Conservation (phyloP, 331 rosid genomes). For the Stylosanthes scabra region DNA sequence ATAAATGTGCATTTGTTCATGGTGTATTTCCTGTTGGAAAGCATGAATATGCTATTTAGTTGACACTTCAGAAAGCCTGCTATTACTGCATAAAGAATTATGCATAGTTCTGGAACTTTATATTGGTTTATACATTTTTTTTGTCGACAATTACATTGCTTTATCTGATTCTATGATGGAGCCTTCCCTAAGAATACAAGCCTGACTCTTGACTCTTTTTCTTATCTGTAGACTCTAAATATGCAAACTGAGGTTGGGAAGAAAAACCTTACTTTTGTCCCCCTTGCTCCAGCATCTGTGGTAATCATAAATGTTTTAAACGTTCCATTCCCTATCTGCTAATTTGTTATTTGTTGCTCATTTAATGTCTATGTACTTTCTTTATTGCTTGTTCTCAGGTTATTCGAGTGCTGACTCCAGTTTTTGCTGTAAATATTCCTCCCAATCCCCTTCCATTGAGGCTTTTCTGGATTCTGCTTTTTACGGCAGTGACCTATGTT, state of each 20-base stretch:
- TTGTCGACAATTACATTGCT: not conserved
- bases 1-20: slow-evolving; percentile 1
- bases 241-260: slow-evolving; percentile 65
- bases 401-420: slow-evolving; percentile 94
- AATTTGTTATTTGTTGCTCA: slow-evolving; percentile 14
- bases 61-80: slow-evolving; percentile 19
- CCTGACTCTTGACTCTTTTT: slow-evolving; percentile 34
- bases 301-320: slow-evolving; percentile 54
- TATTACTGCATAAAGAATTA: slow-evolving; percentile 5
- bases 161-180: slow-evolving; percentile 3
- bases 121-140: not conserved
- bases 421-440: slow-evolving; percentile 82
- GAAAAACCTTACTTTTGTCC: slow-evolving; percentile 90
- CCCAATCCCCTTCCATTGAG: slow-evolving; percentile 78
- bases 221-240: slow-evolving; percentile 68
- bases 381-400: slow-evolving; percentile 56
- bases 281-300: slow-evolving; percentile 99
- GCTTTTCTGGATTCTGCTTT: slow-evolving; percentile 66
- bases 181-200: slow-evolving; percentile 26
- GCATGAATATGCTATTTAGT: slow-evolving; percentile 21
- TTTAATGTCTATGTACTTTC: not conserved
- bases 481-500: slow-evolving; percentile 67
- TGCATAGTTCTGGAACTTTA: slow-evolving; percentile 5
- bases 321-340: slow-evolving; percentile 7
- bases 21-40: slow-evolving; percentile 18